Base-by-base conservation (phyloP, 805 yeast genomes). In the Starmera dryadoides region DNA sequence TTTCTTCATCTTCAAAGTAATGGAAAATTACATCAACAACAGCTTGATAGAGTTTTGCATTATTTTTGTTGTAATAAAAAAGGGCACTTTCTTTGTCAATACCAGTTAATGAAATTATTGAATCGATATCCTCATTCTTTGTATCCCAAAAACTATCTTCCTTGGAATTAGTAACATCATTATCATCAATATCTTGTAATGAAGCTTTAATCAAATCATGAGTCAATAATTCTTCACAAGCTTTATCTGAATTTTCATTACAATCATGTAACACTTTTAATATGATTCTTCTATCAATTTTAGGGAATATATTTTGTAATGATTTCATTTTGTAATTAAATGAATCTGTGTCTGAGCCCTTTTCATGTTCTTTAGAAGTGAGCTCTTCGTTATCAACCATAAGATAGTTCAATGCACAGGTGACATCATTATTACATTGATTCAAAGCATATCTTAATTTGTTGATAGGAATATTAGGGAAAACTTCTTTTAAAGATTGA, bases 251-350 rank as follows among this genome's bases (percentile, higher is more conserved):
- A 41, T 68, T 58, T 1, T 62, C 59, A 6, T 58, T 43, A 30
- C 58, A 45, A 2, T 56, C 58, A 19, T 54, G 45, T 15, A 66
- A 56, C 4, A 56, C 55, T 2, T 49, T 43, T 3, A 56, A 44
- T 7, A 77, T 53, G 7, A 45, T 43, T 2, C 46, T 53, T 4
- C 52, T 31, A 2, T 64, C 60, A 3, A 62, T 43, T 14, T 64
- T 52, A 0, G 81, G 81, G 42, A 77, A 75, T 56, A 77, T 64
- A 12, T 64, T 68, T 35, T 52, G 46, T 23, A 72, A 46, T 22
- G 7, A 15, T 6, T 33, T 16, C 2, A 45, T 22, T 10, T 42
- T 35, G 28, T 14, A 16, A 10, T 37, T 37, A 9, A 19, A 17
- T 4, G 22, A 15, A 15, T 33, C 31, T 3, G 18, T 4, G 6